phyloP scores from a whole-genome alignment of 129 eudicot genomes.

The Solidago caesia region DNA sequence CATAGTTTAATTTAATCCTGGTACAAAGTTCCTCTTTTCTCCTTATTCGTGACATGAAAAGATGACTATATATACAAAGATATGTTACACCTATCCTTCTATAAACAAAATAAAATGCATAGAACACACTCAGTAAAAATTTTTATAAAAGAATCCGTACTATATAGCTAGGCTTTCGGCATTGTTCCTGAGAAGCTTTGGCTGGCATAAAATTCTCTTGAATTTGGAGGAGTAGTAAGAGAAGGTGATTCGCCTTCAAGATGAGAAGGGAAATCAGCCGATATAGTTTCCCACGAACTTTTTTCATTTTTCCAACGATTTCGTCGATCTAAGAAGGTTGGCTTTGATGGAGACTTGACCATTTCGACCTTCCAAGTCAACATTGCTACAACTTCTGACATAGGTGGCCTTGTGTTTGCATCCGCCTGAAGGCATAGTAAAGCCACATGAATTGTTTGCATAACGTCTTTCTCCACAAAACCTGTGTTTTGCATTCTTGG shows the following conservation, averaged over 20 bases:
- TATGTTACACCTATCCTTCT: conserved; percentile 1
- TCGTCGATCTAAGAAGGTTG: conserved; percentile 56
- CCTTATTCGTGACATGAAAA: conserved; percentile 26
- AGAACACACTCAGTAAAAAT: not conserved
- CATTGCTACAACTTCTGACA: conserved; percentile 83
- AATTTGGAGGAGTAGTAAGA: conserved; percentile 41
- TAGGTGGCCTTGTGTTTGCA: conserved; percentile 64
- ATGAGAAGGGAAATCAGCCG: conserved; percentile 60
- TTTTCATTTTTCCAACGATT: conserved; percentile 44
- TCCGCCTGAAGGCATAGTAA: conserved; percentile 68
- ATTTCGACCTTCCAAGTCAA: conserved; percentile 54
- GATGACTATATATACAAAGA: conserved; percentile 16
- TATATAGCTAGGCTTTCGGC: conserved; percentile 16
- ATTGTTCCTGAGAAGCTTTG: conserved; percentile 39
- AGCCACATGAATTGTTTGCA: conserved; percentile 62
- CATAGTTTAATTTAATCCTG: not conserved
- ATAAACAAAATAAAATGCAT: conserved; percentile 7
- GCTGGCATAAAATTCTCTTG: conserved; percentile 37
- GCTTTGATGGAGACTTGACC: conserved; percentile 48
- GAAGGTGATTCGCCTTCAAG: conserved; percentile 48
- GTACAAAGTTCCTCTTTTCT: conserved; percentile 24
- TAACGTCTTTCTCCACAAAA: conserved; percentile 53
- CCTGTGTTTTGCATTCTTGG: conserved; percentile 57
- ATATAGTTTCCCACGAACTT: conserved; percentile 56
- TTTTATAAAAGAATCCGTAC: not conserved